A percentile compares a stretch with the other conserved stretches of the same genome.
Conservation (phyloP, 257 asterid species). For the Solanum paucissectum region DNA sequence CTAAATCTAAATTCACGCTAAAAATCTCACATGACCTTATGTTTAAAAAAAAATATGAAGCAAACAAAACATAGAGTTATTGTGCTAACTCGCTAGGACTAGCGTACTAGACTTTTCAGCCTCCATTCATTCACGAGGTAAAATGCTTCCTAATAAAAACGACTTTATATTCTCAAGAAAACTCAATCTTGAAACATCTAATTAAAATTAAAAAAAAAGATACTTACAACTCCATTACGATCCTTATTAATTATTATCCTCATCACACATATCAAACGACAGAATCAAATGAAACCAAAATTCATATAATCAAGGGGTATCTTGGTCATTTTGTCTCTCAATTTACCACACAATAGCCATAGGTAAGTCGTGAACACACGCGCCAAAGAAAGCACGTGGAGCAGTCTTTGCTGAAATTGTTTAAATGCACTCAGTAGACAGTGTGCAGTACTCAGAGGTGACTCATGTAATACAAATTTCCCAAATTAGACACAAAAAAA, state of each 20-base stretch:
- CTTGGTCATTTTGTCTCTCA: neutral
- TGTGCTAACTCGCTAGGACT: too few relatives aligned
- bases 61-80: too few relatives aligned
- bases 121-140: too few relatives aligned
- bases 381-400: neutral
- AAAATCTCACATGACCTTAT: too few relatives aligned
- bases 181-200: neutral
- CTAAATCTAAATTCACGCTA: too few relatives aligned
- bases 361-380: neutral
- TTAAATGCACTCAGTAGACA: neutral
- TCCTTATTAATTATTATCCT: neutral
- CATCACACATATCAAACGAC: neutral
- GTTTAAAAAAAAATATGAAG: too few relatives aligned
- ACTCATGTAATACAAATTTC: neutral
- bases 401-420: neutral
- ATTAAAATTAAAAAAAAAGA: too few relatives aligned
- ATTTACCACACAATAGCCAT: neutral
- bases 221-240: neutral
- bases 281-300: accelerated
- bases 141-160: accelerated
- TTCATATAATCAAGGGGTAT: neutral
- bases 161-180: accelerated
- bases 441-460: neutral
- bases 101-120: too few relatives aligned
- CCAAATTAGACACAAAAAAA: neutral